Percentiles rank a stretch among this genome's conserved stretches.
Evolutionary conservation across 148 eudicot genomes (phyloP).

Genomic region (Pouteria glomerata): DNA sequence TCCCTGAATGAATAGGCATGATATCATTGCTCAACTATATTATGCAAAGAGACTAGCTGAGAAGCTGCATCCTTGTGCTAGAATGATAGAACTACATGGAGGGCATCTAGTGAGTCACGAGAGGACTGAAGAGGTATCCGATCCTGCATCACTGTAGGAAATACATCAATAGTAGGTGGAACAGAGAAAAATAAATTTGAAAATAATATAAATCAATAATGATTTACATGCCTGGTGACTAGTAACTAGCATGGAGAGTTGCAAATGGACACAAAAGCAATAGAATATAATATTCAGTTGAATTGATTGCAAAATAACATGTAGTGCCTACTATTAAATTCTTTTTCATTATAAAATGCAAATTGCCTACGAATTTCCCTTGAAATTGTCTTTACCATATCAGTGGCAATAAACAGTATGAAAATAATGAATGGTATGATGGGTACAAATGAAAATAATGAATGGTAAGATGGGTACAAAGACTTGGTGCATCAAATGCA

Average conservation of each 20-base stretch:
- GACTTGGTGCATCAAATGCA: neutral
- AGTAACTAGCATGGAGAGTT: neutral
- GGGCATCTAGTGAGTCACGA: slow-evolving; percentile 98
- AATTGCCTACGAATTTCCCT: neutral
- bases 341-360: neutral
- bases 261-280: neutral
- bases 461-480: neutral
- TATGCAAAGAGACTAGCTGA: slow-evolving; percentile 75
- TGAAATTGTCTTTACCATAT: neutral
- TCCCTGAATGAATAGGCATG: slow-evolving; percentile 44
- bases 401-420: neutral
- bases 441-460: neutral
- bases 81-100: slow-evolving; percentile 84
- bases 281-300: neutral
- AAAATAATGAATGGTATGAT: neutral
- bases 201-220: neutral
- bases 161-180: neutral
- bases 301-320: neutral
- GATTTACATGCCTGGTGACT: neutral
- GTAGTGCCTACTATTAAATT: neutral
- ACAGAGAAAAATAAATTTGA: neutral
- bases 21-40: slow-evolving; percentile 78
- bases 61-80: slow-evolving; percentile 74
- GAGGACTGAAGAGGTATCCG: slow-evolving; percentile 82
- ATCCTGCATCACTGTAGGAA: neutral